phyloP scores from a whole-genome alignment of 208 protist genomes.

The Trypanosoma platydactyli region DNA sequence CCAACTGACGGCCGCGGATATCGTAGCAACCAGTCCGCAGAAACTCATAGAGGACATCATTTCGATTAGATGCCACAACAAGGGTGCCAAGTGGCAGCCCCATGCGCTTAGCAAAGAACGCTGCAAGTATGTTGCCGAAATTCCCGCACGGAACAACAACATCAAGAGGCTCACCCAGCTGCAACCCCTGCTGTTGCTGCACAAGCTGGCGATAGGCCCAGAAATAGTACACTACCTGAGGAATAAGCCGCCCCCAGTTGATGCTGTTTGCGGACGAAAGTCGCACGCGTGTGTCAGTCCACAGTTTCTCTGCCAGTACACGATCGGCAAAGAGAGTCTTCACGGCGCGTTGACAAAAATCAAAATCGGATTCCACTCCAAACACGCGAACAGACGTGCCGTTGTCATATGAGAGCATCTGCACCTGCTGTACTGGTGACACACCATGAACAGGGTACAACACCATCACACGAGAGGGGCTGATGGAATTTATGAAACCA shows the following conservation, averaged over 20 bases:
- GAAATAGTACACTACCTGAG: slow-evolving; percentile 97
- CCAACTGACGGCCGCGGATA: slow-evolving; percentile 51
- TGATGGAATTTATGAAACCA: slow-evolving; percentile 74
- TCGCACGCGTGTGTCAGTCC: slow-evolving; percentile 30
- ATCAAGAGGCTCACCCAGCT: slow-evolving; percentile 57
- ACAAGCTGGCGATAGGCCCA: slow-evolving; percentile 91
- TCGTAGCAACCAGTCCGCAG: slow-evolving; percentile 87
- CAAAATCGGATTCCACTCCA: slow-evolving; percentile 82
- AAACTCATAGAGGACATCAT: slow-evolving; percentile 95
- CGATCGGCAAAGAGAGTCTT: slow-evolving; percentile 91
- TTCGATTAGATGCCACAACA: slow-evolving; percentile 95
- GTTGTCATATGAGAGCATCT: slow-evolving; percentile 87
- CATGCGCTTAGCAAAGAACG: slow-evolving; percentile 92
- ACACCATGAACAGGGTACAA: slow-evolving; percentile 86
- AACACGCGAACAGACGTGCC: slow-evolving; percentile 66
- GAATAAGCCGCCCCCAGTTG: slow-evolving; percentile 97
- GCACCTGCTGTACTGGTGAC: slow-evolving; percentile 80
- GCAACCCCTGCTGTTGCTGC: slow-evolving; percentile 27
- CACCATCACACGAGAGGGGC: slow-evolving; percentile 77
- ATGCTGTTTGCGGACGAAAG: slow-evolving; percentile 97
- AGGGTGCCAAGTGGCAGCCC: slow-evolving; percentile 88
- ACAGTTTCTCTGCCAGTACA: slow-evolving; percentile 65
- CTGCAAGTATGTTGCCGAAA: slow-evolving; percentile 96
- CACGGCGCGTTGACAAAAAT: slow-evolving; percentile 91
- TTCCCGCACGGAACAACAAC: slow-evolving; percentile 96